Percentiles rank a stretch among this genome's conserved stretches.
Evolutionary conservation across 1,284 basidiomycete species (phyloP).

Genomic region (Naganishia cerealis): DNA sequence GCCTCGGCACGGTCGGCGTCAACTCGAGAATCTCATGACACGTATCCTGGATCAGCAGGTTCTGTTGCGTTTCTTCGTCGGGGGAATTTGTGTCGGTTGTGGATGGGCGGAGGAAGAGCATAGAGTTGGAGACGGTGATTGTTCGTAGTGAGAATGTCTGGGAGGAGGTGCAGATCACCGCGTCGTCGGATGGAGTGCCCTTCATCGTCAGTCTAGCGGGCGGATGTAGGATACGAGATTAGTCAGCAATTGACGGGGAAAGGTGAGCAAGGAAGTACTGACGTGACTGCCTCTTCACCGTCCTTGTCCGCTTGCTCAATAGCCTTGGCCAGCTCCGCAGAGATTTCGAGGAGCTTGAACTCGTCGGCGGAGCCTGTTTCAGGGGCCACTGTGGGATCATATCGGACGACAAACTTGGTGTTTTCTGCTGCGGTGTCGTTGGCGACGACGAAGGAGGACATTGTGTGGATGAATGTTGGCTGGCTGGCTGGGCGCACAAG

Average conservation of each 20-base stretch:
- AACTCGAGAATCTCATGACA: constrained; percentile 76
- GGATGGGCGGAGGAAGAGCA: constrained; percentile 68
- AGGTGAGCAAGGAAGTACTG: not conserved
- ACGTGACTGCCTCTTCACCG: constrained; percentile 40
- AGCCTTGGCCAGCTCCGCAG: constrained; percentile 49
- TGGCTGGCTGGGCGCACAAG: not conserved
- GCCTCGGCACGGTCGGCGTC: constrained; percentile 66
- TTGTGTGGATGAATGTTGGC: not conserved
- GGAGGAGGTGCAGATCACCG: constrained; percentile 76
- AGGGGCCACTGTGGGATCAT: constrained; percentile 8
- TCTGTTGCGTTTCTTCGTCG: constrained; percentile 17
- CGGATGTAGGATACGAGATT: not conserved
- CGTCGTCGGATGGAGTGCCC: constrained; percentile 75
- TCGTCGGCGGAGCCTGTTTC: constrained; percentile 38
- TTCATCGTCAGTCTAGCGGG: constrained; percentile 69
- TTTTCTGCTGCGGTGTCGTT: not conserved
- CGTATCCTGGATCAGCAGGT: constrained; percentile 50
- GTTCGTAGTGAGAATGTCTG: constrained; percentile 79
- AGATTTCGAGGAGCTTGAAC: constrained; percentile 53
- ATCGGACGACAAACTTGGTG: constrained; percentile 12
- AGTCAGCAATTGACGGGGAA: not conserved
- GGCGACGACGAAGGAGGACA: not conserved
- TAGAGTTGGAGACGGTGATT: constrained; percentile 78
- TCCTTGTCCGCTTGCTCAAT: constrained; percentile 40
- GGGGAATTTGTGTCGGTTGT: not conserved